Base-by-base conservation (phyloP, 1,139 yeast genomes). In the Blastobotrys malaysiensis region DNA sequence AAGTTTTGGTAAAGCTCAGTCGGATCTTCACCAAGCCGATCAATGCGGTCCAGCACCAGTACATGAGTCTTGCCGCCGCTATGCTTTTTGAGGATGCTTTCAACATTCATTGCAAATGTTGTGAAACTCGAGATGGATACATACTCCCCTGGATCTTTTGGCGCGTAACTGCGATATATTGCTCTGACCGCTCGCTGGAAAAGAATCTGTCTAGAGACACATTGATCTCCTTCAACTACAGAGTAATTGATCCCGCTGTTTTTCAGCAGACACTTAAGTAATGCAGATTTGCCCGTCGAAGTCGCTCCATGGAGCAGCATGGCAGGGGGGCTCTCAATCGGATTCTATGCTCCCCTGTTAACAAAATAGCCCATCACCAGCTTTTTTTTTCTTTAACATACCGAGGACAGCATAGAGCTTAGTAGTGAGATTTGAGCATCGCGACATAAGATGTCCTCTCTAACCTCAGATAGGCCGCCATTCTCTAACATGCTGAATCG, bases 1-100 rank as follows among this genome's bases (percentile, higher is more conserved):
- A 83, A 78, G 9, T 79, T 74, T n/a, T 74, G 68, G 55, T 76
- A 72, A 9, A 83, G 58, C 9, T 75, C 80, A 13, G 73, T 70
- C 0, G 77, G 70, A 21, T 75, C 72, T 44, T 81, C 88, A 61
- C 77, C 75, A 46, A 83, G 73, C 56, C 76, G 77, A 62, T 83
- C 88, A 36, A 81, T 73, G 9, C 83, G 67, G 60, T 83, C 88
- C n/a, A 83, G 69, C 0, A 83, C 82, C 45, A 83, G 66, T 5
- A 81, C 75, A 60, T 82, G 85, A n/a, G 72, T 74, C 1, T 73
- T 69, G 0, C 59, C 49, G 57, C 75, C 77, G 0, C 62, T 59
- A 0, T 73, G 62, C 4, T 68, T 69, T 7, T 61, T 60, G 19
- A 75, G 65, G 57, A 78, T n/a, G n/a, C n/a, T 16, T 3, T 31